Evolutionary conservation across 1,139 yeast genomes (phyloP).

Genomic region (Yamadazyma diddensiae): DNA sequence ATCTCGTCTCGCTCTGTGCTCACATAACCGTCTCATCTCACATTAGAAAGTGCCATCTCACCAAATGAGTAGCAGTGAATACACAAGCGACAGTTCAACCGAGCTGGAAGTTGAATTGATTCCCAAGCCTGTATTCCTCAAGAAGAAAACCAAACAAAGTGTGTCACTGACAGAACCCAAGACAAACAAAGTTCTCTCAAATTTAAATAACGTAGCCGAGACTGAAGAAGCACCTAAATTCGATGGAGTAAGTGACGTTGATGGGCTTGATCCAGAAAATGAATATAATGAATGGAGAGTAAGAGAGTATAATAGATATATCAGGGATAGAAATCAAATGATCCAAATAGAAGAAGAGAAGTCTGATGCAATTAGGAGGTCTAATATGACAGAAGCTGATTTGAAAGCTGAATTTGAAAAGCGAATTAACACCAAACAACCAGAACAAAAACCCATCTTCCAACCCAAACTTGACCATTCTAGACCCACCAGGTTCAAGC

Average conservation of each 20-base stretch:
- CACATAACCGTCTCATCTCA: too few relatives aligned
- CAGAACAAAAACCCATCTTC: too few relatives aligned
- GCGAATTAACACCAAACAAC: too few relatives aligned
- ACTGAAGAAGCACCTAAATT: conserved; percentile 7
- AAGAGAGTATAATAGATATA: conserved; percentile 29
- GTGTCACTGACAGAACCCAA: background rate
- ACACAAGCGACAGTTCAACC: conserved; percentile 1
- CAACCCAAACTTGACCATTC: conserved; percentile 20
- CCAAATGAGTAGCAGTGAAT: conserved; percentile 4
- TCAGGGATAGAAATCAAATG: conserved; percentile 23
- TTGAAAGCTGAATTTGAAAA: conserved; percentile 8
- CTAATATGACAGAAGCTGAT: conserved; percentile 14
- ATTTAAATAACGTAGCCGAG: conserved; percentile 8
- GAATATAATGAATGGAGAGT: conserved; percentile 37
- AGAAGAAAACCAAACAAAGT: background rate
- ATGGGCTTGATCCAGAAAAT: conserved; percentile 31
- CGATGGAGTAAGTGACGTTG: conserved; percentile 40
- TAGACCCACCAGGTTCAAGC: conserved; percentile 19
- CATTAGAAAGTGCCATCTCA: too few relatives aligned
- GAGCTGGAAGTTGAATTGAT: conserved; percentile 2
- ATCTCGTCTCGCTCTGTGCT: too few relatives aligned
- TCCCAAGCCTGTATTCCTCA: conserved; percentile 4
- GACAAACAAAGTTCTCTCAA: conserved; percentile 6
- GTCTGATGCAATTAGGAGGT: conserved; percentile 19
- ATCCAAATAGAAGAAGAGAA: conserved; percentile 22